These are phyloP conservation scores for Pythium scleroteichum DNA, from an alignment of 352 stramenopile genomes.

Conservation along the genomic window DNA sequence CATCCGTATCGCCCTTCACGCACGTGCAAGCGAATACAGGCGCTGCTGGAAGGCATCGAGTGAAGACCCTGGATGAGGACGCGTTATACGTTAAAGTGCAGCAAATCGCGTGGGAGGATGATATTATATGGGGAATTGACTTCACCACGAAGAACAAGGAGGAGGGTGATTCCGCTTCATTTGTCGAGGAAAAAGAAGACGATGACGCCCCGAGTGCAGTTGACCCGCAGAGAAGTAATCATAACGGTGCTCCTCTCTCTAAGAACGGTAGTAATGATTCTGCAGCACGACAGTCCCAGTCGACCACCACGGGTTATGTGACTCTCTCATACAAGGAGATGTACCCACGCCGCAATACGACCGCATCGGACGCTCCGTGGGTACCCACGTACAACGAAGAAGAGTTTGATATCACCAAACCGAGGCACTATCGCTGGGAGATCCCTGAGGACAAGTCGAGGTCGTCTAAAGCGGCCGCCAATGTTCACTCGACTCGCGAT, in stretches of 20 bases:
- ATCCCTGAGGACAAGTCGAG: slow-evolving; percentile 24
- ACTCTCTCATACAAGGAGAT: slow-evolving; percentile 29
- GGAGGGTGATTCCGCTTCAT: slow-evolving; percentile 18
- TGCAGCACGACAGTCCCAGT: not conserved
- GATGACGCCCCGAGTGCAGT: slow-evolving; percentile 2
- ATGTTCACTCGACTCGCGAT: not conserved
- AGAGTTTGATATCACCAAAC: slow-evolving; percentile 77
- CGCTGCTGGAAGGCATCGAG: slow-evolving; percentile 20
- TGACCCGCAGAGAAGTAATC: not conserved
- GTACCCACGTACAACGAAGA: slow-evolving; percentile 30
- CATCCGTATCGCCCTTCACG: slow-evolving; percentile 60
- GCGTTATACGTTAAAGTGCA: slow-evolving; percentile 80
- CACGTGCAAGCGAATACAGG: slow-evolving; percentile 27
- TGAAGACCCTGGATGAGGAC: slow-evolving; percentile 37
- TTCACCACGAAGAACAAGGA: slow-evolving; percentile 37
- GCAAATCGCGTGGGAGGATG: slow-evolving; percentile 79
- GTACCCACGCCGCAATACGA: slow-evolving; percentile 28
- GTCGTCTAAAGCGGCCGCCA: not conserved
- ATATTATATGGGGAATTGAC: slow-evolving; percentile 79
- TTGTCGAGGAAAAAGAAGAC: slow-evolving; percentile 61
- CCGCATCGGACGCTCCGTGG: slow-evolving; percentile 25
- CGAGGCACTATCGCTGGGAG: slow-evolving; percentile 79
- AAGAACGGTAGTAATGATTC: slow-evolving; percentile 1
- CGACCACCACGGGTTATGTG: slow-evolving; percentile 5
- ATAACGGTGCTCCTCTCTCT: slow-evolving; percentile 11